A percentile compares a stretch with the other conserved stretches of the same genome.
phyloP scores from a whole-genome alignment of 1,284 basidiomycete genomes.

The Ceratobasidium papillatum region DNA sequence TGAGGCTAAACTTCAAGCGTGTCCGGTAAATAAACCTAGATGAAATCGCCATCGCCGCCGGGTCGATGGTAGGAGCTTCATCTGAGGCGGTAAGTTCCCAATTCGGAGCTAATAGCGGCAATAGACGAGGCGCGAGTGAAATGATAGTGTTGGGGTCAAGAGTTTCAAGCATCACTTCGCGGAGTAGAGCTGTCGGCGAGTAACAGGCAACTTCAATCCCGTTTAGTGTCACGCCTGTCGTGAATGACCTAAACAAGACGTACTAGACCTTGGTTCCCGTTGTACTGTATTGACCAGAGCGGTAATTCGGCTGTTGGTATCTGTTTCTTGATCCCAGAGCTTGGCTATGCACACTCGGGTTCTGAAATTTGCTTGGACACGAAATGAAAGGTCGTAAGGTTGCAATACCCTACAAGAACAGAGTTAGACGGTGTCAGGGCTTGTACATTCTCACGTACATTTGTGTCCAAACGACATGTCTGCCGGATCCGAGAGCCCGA shows the following conservation, averaged over 20 bases:
- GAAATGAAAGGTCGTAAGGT: conserved; percentile 35
- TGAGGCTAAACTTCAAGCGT: conserved; percentile 32
- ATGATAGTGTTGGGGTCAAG: background rate
- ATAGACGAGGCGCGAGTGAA: conserved; percentile 19
- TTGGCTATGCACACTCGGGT: conserved; percentile 24
- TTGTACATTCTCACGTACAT: background rate
- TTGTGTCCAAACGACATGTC: conserved; percentile 25
- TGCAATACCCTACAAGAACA: conserved; percentile 13
- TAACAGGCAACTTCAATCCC: conserved; percentile 4
- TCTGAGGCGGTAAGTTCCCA: background rate
- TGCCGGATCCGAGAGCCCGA: background rate
- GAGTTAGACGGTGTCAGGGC: background rate
- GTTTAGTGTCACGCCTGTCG: background rate
- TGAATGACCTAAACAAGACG: conserved; percentile 16
- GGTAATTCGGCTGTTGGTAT: background rate
- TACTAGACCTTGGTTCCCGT: background rate
- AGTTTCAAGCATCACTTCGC: conserved; percentile 8
- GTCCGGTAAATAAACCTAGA: conserved; percentile 6
- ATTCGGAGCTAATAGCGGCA: conserved; percentile 18
- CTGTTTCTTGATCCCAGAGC: background rate
- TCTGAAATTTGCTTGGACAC: conserved; percentile 29
- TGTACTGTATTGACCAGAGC: background rate
- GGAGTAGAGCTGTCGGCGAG: conserved; percentile 8
- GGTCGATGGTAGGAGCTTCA: background rate
- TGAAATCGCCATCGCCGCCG: background rate